Evolutionary conservation across 768 basidiomycete species (phyloP).

Genomic region (Polyporus arcularius): DNA sequence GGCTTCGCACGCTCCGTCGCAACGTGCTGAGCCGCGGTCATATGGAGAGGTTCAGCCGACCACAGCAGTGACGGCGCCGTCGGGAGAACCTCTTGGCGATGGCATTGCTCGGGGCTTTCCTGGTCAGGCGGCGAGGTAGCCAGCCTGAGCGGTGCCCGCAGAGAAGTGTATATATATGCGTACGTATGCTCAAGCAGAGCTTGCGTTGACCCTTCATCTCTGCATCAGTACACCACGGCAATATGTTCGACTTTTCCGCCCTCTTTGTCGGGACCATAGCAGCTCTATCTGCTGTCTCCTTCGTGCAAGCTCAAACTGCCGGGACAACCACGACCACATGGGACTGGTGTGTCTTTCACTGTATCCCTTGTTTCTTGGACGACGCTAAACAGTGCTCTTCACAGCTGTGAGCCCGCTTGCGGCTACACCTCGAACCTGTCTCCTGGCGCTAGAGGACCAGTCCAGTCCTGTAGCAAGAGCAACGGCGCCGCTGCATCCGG

Average conservation of each 20-base stretch:
- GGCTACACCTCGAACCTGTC: constrained; percentile 16
- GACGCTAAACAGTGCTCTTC: background rate
- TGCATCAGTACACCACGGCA: background rate
- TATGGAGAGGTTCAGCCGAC: too few species aligned
- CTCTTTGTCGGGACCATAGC: background rate
- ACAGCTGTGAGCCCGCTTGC: constrained; percentile 18
- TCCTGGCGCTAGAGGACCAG: constrained; percentile 17
- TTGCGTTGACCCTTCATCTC: background rate
- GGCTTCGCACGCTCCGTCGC: too few species aligned
- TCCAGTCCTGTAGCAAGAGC: constrained; percentile 17
- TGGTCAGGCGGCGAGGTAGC: background rate
- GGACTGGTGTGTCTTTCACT: constrained; percentile 9
- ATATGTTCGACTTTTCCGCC: background rate
- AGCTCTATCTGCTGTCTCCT: background rate
- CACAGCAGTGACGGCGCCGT: too few species aligned
- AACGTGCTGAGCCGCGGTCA: too few species aligned
- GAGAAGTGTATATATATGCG: too few species aligned
- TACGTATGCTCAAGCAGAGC: too few species aligned
- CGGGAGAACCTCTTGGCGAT: too few species aligned
- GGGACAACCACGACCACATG: constrained; percentile 19
- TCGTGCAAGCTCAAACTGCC: constrained; percentile 7
- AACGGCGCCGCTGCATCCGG: constrained; percentile 15
- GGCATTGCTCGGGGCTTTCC: background rate
- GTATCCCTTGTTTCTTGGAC: too few species aligned
- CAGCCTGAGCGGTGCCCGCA: background rate